phyloP scores from a whole-genome alignment of 2,329 filamentous ascomycete species.

The Aspergillus luchuensis region DNA sequence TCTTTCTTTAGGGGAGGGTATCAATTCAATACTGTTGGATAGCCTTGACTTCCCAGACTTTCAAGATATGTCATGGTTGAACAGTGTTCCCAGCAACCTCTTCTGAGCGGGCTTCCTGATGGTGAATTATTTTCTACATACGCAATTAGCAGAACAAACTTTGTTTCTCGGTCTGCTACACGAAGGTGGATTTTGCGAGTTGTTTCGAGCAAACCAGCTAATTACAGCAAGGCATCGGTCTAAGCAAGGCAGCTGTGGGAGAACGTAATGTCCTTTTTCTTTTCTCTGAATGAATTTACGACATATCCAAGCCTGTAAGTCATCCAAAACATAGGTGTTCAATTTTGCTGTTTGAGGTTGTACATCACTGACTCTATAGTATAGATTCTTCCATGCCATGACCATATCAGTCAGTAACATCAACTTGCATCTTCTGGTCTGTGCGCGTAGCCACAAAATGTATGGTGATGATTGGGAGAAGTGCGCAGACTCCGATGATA shows the following conservation, averaged over 20 bases:
- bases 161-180: neutral
- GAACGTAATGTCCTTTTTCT: too few relatives aligned
- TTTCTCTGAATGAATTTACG: too few relatives aligned
- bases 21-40: conserved; percentile 28
- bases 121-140: too few relatives aligned
- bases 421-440: neutral
- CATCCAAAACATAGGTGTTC: too few relatives aligned
- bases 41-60: conserved; percentile 33
- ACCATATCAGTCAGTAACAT: neutral
- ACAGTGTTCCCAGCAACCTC: conserved; percentile 36
- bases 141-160: neutral
- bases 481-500: conserved; percentile 38
- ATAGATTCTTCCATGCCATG: neutral
- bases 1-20: conserved; percentile 31
- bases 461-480: conserved; percentile 35
- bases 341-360: too few relatives aligned
- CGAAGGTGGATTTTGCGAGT: neutral
- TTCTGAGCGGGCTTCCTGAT: conserved; percentile 17
- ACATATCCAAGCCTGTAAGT: too few relatives aligned
- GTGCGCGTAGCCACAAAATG: conserved; percentile 26
- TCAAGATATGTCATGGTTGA: conserved; percentile 40
- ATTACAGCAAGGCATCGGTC: too few relatives aligned
- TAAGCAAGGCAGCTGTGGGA: too few relatives aligned
- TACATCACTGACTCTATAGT: too few relatives aligned
- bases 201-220: too few relatives aligned